phyloP scores from a whole-genome alignment of 768 basidiomycete species.

The Galerina marginata region DNA sequence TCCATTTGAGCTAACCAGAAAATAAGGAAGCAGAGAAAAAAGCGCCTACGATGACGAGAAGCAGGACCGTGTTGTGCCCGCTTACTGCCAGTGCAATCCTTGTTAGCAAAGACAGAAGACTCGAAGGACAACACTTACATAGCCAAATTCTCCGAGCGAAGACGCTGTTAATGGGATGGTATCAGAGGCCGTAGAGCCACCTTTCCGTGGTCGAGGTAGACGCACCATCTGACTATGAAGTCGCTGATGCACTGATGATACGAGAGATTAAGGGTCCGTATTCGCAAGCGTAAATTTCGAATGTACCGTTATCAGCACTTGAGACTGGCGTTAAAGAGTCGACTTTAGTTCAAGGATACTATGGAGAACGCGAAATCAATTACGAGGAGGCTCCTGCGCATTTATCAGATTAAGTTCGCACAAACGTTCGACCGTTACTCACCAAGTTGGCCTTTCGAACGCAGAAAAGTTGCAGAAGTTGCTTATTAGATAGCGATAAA shows the following conservation, averaged over 20 bases:
- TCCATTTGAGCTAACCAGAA: background rate
- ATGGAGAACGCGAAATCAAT: background rate
- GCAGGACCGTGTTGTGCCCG: slow-evolving; percentile 20
- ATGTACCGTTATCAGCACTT: slow-evolving; percentile 29
- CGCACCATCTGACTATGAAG: slow-evolving; percentile 28
- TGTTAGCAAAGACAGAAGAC: background rate
- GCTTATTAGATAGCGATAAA: slow-evolving; percentile 25
- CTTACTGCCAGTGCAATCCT: slow-evolving; percentile 11
- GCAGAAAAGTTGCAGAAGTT: slow-evolving; percentile 21
- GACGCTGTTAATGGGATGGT: slow-evolving; percentile 15
- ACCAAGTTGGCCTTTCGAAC: slow-evolving; percentile 25
- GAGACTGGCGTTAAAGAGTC: slow-evolving; percentile 10
- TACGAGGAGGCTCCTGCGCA: slow-evolving; percentile 25
- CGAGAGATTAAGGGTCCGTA: background rate
- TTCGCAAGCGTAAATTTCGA: background rate
- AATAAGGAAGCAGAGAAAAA: background rate
- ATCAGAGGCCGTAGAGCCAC: background rate
- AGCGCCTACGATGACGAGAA: slow-evolving; percentile 20
- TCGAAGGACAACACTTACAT: slow-evolving; percentile 13
- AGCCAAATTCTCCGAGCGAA: slow-evolving; percentile 31
- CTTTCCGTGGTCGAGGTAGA: background rate
- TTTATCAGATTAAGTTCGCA: background rate
- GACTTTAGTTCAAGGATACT: background rate
- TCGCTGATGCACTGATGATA: slow-evolving; percentile 24
- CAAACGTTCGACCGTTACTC: background rate